These are phyloP conservation scores for Glycine latifolia DNA, from an alignment of 306 rosid species.

Conservation along the genomic window DNA sequence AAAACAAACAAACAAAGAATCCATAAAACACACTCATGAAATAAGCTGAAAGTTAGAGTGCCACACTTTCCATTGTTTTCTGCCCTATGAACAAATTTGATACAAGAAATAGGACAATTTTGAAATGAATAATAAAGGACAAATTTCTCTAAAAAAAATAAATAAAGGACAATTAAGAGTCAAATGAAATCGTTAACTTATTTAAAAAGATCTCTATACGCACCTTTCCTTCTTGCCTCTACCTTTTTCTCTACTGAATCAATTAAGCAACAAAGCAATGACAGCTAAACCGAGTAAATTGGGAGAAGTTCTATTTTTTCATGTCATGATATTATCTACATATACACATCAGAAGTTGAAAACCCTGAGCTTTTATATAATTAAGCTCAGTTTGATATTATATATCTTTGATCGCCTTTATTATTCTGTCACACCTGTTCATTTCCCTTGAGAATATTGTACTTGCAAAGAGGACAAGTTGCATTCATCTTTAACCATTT, in stretches of 20 bases:
- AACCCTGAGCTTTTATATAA: not conserved
- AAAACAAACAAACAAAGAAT: not conserved
- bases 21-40: not conserved
- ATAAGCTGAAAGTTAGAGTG: slow-evolving; percentile 17
- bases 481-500: slow-evolving; percentile 98
- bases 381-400: slow-evolving; percentile 41
- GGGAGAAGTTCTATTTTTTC: not conserved
- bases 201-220: slow-evolving; percentile 1
- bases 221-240: not conserved
- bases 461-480: slow-evolving; percentile 97
- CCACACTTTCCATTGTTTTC: not conserved
- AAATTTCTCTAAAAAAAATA: too few species aligned
- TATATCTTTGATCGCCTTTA: slow-evolving; percentile 47
- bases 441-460: slow-evolving; percentile 77
- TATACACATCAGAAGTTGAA: slow-evolving; percentile 18
- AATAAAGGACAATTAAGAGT: not conserved
- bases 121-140: not conserved
- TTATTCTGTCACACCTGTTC: slow-evolving; percentile 65
- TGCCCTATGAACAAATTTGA: not conserved
- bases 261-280: slow-evolving; percentile 9
- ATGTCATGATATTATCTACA: slow-evolving; percentile 14
- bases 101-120: not conserved
- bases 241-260: not conserved
- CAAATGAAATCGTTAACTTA: slow-evolving; percentile 13
- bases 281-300: not conserved